Conservation (phyloP, 1,139 yeast genomes). For the Debaryomyces udenii region DNA sequence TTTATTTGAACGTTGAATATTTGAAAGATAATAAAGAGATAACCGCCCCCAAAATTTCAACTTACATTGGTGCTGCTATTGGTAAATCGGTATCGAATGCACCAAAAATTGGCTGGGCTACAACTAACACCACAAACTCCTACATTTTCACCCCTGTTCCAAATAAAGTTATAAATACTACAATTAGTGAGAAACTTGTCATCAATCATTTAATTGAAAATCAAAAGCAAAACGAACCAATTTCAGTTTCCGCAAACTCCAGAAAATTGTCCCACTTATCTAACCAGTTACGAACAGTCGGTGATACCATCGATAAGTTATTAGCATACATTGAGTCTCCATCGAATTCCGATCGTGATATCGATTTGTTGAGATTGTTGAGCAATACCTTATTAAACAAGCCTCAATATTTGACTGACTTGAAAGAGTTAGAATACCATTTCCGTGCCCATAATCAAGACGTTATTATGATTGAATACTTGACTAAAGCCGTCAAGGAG, state of each 20-base stretch:
- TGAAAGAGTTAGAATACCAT: constrained; percentile 59
- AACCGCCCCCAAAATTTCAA: constrained; percentile 52
- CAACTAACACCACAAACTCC: constrained; percentile 37
- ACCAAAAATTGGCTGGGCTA: constrained; percentile 53
- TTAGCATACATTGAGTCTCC: constrained; percentile 56
- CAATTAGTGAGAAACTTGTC: constrained; percentile 61
- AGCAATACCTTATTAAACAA: constrained; percentile 62
- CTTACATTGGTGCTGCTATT: constrained; percentile 78
- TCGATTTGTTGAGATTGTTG: constrained; percentile 66
- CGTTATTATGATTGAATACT: constrained; percentile 78
- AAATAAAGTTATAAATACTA: constrained; percentile 61
- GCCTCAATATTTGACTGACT: constrained; percentile 60
- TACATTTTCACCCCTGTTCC: constrained; percentile 82
- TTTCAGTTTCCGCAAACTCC: constrained; percentile 22
- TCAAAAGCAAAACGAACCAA: constrained; percentile 21
- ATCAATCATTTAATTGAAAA: constrained; percentile 42
- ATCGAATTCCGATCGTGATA: constrained; percentile 48
- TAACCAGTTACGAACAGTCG: constrained; percentile 57
- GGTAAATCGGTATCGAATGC: constrained; percentile 52
- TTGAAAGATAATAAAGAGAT: constrained; percentile 41
- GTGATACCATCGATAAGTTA: constrained; percentile 53
- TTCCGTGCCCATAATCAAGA: constrained; percentile 81
- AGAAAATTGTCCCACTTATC: constrained; percentile 46
- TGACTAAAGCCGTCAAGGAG: constrained; percentile 83
- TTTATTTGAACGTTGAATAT: constrained; percentile 66